phyloP scores from a whole-genome alignment of 257 asterid species.

The Handroanthus guayacan region DNA sequence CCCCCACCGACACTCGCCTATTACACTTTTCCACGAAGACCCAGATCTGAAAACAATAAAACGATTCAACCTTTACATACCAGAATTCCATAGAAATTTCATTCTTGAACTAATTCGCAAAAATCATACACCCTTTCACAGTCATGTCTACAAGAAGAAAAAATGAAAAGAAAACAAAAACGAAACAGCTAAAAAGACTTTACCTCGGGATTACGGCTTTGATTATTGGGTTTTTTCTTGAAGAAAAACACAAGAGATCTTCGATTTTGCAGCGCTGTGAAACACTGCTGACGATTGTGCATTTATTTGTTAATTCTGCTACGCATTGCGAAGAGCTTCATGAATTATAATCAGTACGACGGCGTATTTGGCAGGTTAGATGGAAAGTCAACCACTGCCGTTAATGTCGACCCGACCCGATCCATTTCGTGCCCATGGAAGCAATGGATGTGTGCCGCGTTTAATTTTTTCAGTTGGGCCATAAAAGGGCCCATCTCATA shows the following conservation, averaged over 20 bases:
- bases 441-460: neutral
- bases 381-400: slow-evolving; percentile 32
- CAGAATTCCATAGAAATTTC: slow-evolving; percentile 16
- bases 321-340: slow-evolving; percentile 28
- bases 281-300: slow-evolving; percentile 44
- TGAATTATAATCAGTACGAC: slow-evolving; percentile 41
- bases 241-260: slow-evolving; percentile 45
- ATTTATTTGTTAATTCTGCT: slow-evolving; percentile 30
- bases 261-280: slow-evolving; percentile 47
- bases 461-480: neutral
- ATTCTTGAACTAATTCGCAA: slow-evolving; percentile 38
- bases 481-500: neutral
- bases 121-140: slow-evolving; percentile 28
- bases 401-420: neutral
- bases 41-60: slow-evolving; percentile 59
- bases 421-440: neutral
- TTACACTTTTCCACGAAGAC: slow-evolving; percentile 29
- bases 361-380: slow-evolving; percentile 37
- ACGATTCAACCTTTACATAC: slow-evolving; percentile 36
- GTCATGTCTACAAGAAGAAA: slow-evolving; percentile 1
- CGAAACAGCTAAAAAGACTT: slow-evolving; percentile 3
- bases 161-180: slow-evolving; percentile 9
- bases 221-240: slow-evolving; percentile 41
- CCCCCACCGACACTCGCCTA: slow-evolving; percentile 24
- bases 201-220: slow-evolving; percentile 45